Percentiles rank a stretch among this genome's conserved stretches.
These are phyloP conservation scores for Bryum argenteum DNA, from an alignment of 225 moss, liverwort and hornwort genomes.

Conservation along the genomic window DNA sequence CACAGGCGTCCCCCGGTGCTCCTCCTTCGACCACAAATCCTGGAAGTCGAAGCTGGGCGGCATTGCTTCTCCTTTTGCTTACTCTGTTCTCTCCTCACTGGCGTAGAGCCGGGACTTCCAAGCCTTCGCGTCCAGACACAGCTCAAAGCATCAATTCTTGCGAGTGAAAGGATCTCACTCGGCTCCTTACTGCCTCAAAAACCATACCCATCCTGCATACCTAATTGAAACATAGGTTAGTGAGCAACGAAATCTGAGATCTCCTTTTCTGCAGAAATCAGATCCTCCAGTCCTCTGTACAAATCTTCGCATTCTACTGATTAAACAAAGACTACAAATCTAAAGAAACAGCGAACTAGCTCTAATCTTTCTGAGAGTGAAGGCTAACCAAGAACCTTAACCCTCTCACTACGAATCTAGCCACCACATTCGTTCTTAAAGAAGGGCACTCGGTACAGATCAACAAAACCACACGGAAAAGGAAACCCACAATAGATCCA, in stretches of 20 bases:
- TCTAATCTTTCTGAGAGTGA: no score
- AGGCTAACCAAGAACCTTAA: constrained; percentile 30
- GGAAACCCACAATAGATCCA: constrained; percentile 21
- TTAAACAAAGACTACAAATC: no score
- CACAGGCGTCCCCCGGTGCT: constrained; percentile 75
- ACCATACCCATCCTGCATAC: constrained; percentile 43
- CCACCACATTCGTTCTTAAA: constrained; percentile 23
- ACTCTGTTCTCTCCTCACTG: not conserved
- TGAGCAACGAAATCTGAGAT: not conserved
- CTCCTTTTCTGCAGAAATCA: not conserved
- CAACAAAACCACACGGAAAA: no score
- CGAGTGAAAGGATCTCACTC: constrained; percentile 25
- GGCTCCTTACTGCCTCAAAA: constrained; percentile 26
- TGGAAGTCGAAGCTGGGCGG: constrained; percentile 94
- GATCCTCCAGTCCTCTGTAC: not conserved
- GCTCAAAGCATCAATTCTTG: constrained; percentile 22
- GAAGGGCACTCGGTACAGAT: not conserved
- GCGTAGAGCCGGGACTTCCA: constrained; percentile 5
- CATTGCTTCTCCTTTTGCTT: constrained; percentile 42
- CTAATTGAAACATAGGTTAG: constrained; percentile 25
- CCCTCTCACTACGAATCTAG: constrained; percentile 20
- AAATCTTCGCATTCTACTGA: not conserved
- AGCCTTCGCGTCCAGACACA: constrained; percentile 3
- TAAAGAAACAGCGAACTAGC: not conserved
- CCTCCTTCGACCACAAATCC: constrained; percentile 95